Evolutionary conservation across 768 basidiomycete genomes (phyloP).

Genomic region (Phaffia australis): DNA sequence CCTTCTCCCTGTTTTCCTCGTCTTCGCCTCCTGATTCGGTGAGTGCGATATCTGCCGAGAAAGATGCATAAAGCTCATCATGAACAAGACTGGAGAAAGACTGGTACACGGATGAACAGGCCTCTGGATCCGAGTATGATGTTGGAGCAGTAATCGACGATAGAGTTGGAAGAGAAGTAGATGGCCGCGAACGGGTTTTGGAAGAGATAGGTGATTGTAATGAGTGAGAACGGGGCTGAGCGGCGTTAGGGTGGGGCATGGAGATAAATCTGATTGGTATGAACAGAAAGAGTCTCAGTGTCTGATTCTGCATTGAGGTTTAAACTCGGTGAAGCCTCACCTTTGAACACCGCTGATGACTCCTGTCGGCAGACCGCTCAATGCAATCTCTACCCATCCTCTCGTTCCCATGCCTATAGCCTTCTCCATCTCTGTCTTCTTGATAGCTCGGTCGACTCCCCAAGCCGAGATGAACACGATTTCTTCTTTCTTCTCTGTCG

Average conservation of each 20-base stretch:
- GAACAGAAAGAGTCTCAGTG: not conserved
- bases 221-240: constrained; percentile 13
- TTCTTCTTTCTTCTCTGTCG: constrained; percentile 23
- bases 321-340: constrained; percentile 6
- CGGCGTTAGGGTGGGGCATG: constrained; percentile 1
- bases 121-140: constrained; percentile 33
- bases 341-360: constrained; percentile 32
- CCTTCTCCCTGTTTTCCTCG: constrained; percentile 37
- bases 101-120: constrained; percentile 51
- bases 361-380: constrained; percentile 34
- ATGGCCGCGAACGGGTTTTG: constrained; percentile 32
- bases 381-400: constrained; percentile 30
- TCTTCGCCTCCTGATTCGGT: constrained; percentile 30
- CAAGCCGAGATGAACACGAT: constrained; percentile 35
- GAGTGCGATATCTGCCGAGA: constrained; percentile 25
- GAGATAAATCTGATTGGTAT: constrained; percentile 12
- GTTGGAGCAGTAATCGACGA: constrained; percentile 43
- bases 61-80: constrained; percentile 46
- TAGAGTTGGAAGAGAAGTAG: constrained; percentile 25
- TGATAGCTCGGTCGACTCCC: constrained; percentile 34
- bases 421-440: constrained; percentile 34
- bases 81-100: constrained; percentile 59
- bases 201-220: constrained; percentile 28
- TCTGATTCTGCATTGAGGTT: not conserved
- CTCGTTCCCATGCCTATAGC: constrained; percentile 33